Conservation (phyloP, 163 green algal species). For the Scenedesmus sp. region DNA sequence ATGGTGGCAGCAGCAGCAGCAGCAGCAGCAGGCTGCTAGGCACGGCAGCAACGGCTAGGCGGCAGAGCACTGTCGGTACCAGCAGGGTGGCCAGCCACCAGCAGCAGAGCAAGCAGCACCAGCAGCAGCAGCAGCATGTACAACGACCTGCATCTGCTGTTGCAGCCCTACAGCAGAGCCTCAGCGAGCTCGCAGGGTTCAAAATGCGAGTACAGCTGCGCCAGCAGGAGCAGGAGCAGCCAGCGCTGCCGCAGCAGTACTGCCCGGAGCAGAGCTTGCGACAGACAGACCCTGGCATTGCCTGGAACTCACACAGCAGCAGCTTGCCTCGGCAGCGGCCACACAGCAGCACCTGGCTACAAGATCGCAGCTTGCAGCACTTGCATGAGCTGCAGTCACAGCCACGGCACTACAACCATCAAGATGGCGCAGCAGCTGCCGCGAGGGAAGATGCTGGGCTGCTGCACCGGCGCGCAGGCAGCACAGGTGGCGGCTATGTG, state of each 20-base stretch:
- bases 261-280: neutral
- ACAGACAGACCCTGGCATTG: neutral
- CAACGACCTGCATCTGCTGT: slow-evolving; percentile 24
- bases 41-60: neutral
- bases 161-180: slow-evolving; percentile 38
- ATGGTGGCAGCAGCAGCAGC: neutral
- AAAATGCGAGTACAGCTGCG: neutral
- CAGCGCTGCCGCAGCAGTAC: slow-evolving; percentile 1
- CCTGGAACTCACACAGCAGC: neutral
- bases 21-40: neutral
- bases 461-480: neutral
- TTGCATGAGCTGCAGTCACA: neutral
- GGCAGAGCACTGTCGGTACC: neutral
- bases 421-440: neutral
- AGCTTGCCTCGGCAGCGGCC: neutral
- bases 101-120: neutral
- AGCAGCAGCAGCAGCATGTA: slow-evolving; percentile 8
- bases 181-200: slow-evolving; percentile 25
- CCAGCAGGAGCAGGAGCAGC: slow-evolving; percentile 22
- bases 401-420: neutral
- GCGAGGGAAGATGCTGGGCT: neutral
- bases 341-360: slow-evolving; percentile 30
- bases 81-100: neutral
- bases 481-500: neutral
- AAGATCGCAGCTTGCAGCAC: neutral